phyloP scores from a whole-genome alignment of 73 alveolate genomes.

The Halteria grandinella region DNA sequence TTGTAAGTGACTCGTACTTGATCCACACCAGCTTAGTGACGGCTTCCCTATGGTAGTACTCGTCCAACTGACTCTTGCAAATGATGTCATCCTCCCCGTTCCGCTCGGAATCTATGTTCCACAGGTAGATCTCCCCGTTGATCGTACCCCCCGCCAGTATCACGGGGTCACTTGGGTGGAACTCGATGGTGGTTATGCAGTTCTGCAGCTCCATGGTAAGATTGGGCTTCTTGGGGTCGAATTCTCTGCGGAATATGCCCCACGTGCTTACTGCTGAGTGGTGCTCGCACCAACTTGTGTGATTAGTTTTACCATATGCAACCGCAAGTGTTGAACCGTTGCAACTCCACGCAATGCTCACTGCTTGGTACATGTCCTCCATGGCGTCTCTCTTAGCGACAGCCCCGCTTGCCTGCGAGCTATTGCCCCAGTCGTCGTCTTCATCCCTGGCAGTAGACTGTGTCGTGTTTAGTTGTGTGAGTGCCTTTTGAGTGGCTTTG shows the following conservation, averaged over 20 bases:
- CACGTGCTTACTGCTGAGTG: slow-evolving; percentile 73
- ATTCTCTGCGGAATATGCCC: slow-evolving; percentile 79
- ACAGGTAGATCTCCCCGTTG: slow-evolving; percentile 80
- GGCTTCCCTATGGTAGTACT: slow-evolving; percentile 84
- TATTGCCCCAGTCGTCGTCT: slow-evolving; percentile 64
- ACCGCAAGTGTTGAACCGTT: slow-evolving; percentile 87
- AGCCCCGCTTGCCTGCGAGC: slow-evolving; percentile 5
- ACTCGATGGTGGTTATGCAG: slow-evolving; percentile 66
- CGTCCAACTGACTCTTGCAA: slow-evolving; percentile 73
- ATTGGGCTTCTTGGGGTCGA: slow-evolving; percentile 71
- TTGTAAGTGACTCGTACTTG: slow-evolving; percentile 28
- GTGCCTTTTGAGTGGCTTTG: slow-evolving; percentile 41
- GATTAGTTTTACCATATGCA: slow-evolving; percentile 78
- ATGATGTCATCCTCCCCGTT: slow-evolving; percentile 66
- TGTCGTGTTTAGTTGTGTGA: background rate
- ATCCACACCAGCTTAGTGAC: slow-evolving; percentile 78
- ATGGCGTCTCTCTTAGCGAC: slow-evolving; percentile 2
- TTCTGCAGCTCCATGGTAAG: slow-evolving; percentile 63
- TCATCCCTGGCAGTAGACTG: slow-evolving; percentile 13
- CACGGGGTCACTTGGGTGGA: slow-evolving; percentile 79
- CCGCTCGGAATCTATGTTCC: slow-evolving; percentile 67
- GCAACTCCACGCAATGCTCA: slow-evolving; percentile 79
- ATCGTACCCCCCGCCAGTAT: slow-evolving; percentile 84
- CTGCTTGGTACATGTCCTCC: slow-evolving; percentile 62
- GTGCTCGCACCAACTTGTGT: slow-evolving; percentile 72